Conservation (phyloP, 2,329 filamentous ascomycete species). For the Diaporthe sp. region DNA sequence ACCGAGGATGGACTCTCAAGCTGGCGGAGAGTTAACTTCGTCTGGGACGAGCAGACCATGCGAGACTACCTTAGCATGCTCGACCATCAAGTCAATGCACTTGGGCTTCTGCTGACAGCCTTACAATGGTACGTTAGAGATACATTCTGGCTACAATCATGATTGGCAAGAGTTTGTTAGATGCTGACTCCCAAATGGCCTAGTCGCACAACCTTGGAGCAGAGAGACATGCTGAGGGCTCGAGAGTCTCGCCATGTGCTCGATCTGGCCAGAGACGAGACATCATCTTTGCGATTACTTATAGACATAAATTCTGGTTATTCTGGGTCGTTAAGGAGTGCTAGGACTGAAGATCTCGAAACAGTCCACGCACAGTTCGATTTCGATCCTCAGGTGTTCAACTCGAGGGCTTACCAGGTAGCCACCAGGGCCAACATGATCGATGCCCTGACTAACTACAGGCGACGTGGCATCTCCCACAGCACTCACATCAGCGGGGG, state of each 20-base stretch:
- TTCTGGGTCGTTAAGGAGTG: not conserved
- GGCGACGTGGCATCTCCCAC: not conserved
- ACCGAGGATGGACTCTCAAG: not conserved
- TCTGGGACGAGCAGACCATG: conserved; percentile 18
- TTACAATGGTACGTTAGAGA: not conserved
- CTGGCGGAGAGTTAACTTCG: not conserved
- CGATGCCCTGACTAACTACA: not conserved
- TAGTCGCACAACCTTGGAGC: not conserved
- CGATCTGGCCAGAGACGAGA: not conserved
- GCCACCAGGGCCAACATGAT: conserved; percentile 4
- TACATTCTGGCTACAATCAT: not conserved
- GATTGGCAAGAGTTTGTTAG: not conserved
- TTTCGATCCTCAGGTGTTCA: not conserved
- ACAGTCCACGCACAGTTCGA: not conserved
- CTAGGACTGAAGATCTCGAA: not conserved
- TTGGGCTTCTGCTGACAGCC: not conserved
- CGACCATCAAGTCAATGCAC: conserved; percentile 3
- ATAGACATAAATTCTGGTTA: not conserved
- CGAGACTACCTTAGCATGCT: not conserved
- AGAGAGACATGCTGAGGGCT: not conserved
- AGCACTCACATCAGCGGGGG: not conserved
- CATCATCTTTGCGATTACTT: not conserved
- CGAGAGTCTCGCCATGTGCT: not conserved
- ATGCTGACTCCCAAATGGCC: not conserved
- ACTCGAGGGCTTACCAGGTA: not conserved